Evolutionary conservation across 1,139 yeast species (phyloP).

Genomic region (Kodamaea suecica): DNA sequence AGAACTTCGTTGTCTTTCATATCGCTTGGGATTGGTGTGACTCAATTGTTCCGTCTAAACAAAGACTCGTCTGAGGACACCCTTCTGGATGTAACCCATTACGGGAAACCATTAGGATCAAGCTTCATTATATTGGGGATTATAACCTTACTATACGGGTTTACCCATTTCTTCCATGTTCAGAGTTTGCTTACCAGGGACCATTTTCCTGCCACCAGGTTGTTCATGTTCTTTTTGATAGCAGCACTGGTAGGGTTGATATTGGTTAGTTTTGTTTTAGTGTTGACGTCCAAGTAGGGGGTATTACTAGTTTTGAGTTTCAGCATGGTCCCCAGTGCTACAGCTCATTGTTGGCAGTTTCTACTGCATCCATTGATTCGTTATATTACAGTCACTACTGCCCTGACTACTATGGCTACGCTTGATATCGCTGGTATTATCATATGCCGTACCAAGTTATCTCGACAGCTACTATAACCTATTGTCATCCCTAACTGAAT

Average conservation of each 20-base stretch:
- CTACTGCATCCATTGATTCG: no score
- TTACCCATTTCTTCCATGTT: constrained; percentile 34
- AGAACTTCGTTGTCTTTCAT: constrained; percentile 52
- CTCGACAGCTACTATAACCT: no score
- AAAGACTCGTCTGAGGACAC: constrained; percentile 15
- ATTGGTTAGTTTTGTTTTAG: constrained; percentile 16
- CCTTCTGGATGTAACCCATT: constrained; percentile 15
- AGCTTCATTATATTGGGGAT: constrained; percentile 37
- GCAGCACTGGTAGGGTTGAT: constrained; percentile 27
- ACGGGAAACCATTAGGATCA: constrained; percentile 39
- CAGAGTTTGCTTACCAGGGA: constrained; percentile 44
- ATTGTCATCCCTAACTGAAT: no score
- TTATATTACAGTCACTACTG: no score
- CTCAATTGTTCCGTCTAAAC: constrained; percentile 40
- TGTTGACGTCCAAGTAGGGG: constrained; percentile 1
- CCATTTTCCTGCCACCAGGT: constrained; percentile 44
- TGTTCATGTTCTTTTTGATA: constrained; percentile 28
- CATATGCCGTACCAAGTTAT: no score
- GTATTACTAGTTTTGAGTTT: constrained; percentile 1
- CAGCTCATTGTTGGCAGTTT: no score
- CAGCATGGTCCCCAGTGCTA: constrained; percentile 2
- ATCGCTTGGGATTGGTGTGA: constrained; percentile 42
- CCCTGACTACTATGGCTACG: no score
- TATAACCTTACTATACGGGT: constrained; percentile 31
- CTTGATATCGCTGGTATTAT: no score